A percentile compares a stretch with the other conserved stretches of the same genome.
phyloP scores from a whole-genome alignment of 2,329 filamentous ascomycete genomes.

The Hymenotorrendiella dingleyae region DNA sequence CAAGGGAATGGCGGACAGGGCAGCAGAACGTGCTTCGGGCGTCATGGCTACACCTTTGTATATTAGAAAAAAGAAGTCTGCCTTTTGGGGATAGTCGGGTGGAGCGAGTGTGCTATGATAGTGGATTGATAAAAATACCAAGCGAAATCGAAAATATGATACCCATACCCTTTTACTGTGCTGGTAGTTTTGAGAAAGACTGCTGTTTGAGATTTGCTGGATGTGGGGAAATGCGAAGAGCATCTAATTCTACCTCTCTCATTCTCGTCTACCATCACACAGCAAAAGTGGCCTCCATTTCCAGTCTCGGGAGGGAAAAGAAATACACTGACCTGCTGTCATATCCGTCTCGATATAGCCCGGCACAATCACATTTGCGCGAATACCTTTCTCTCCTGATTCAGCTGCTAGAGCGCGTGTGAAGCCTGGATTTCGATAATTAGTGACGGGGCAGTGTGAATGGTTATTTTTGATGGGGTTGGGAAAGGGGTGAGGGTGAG shows the following conservation, averaged over 20 bases:
- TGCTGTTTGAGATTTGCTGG: too few species aligned
- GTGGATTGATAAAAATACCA: conserved; percentile 1
- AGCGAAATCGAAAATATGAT: too few species aligned
- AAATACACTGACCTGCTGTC: conserved; percentile 55
- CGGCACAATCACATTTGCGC: conserved; percentile 76
- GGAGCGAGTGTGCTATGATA: conserved; percentile 7
- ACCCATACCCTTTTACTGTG: too few species aligned
- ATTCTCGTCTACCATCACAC: too few species aligned
- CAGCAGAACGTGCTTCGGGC: conserved; percentile 28
- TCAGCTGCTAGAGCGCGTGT: conserved; percentile 62
- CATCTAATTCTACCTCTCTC: too few species aligned
- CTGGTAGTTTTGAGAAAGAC: too few species aligned
- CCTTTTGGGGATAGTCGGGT: conserved; percentile 17
- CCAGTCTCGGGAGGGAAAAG: background rate
- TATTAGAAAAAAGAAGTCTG: conserved; percentile 24
- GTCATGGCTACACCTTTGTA: conserved; percentile 36
- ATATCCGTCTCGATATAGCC: conserved; percentile 80
- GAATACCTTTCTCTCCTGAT: conserved; percentile 53
- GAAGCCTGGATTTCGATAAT: conserved; percentile 43
- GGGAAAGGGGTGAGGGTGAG: background rate
- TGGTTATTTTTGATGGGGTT: too few species aligned
- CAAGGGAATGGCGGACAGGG: conserved; percentile 52
- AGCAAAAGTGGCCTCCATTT: too few species aligned
- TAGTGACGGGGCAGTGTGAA: too few species aligned
- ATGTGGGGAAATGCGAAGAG: too few species aligned